A percentile compares a stretch with the other conserved stretches of the same genome.
These are phyloP conservation scores for Vitis hybrid DNA, from an alignment of 177 flowering plant species.

Conservation along the genomic window DNA sequence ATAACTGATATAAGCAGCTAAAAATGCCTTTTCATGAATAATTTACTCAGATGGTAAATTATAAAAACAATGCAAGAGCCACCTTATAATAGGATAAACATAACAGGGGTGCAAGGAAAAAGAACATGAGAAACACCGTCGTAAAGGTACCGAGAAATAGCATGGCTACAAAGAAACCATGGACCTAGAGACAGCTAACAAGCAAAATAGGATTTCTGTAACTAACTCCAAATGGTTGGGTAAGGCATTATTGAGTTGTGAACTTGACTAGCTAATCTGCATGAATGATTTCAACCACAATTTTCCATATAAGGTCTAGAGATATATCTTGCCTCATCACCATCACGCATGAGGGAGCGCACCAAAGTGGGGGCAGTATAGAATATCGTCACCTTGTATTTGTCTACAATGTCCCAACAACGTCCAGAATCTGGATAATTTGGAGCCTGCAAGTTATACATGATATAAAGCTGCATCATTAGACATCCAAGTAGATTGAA, in stretches of 20 bases:
- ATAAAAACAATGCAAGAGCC: background rate
- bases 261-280: background rate
- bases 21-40: background rate
- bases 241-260: background rate
- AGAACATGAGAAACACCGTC: background rate
- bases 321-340: constrained; percentile 65
- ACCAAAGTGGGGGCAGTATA: constrained; percentile 98
- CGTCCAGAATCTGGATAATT: constrained; percentile 96
- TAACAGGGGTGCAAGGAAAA: background rate
- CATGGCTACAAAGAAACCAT: background rate
- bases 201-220: background rate
- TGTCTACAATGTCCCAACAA: constrained; percentile 98
- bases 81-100: background rate
- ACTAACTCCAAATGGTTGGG: background rate
- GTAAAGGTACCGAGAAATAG: background rate
- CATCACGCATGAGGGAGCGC: constrained; percentile 97
- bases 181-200: background rate
- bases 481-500: background rate
- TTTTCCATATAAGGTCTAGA: constrained; percentile 3
- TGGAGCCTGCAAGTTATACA: constrained; percentile 73
- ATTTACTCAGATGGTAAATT: background rate
- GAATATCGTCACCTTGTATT: constrained; percentile 87
- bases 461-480: background rate
- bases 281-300: background rate
- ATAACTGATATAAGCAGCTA: background rate